phyloP scores from a whole-genome alignment of 1,139 yeast species.

The Protomyces lactucae-debilis region DNA sequence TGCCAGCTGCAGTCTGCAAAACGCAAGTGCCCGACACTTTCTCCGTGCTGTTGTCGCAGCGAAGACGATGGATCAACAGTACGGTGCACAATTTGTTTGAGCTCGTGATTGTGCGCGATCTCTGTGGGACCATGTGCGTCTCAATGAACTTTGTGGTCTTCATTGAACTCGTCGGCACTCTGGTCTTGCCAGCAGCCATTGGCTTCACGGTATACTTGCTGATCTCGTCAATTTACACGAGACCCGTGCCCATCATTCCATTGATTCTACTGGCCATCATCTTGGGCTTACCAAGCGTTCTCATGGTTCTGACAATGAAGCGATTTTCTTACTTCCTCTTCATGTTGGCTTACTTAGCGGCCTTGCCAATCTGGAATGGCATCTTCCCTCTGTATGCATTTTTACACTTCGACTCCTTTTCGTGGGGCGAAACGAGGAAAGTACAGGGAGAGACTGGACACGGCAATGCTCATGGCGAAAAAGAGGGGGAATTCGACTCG shows the following conservation, averaged over 20 bases:
- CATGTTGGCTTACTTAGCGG: conserved; percentile 73
- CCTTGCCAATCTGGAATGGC: conserved; percentile 93
- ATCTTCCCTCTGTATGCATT: conserved; percentile 56
- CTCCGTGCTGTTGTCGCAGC: conserved; percentile 77
- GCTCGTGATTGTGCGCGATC: conserved; percentile 75
- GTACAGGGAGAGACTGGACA: conserved; percentile 59
- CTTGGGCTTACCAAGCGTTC: conserved; percentile 82
- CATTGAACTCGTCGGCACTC: conserved; percentile 82
- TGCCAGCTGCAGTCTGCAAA: conserved; percentile 93
- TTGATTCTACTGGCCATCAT: conserved; percentile 73
- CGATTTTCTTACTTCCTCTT: conserved; percentile 70
- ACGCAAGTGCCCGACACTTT: conserved; percentile 86
- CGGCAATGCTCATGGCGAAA: conserved; percentile 60
- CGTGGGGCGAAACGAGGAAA: conserved; percentile 97
- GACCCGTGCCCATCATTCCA: conserved; percentile 78
- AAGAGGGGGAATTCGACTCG: conserved; percentile 81
- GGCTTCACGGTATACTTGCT: conserved; percentile 80
- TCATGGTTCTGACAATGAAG: conserved; percentile 84
- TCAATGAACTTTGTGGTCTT: conserved; percentile 94
- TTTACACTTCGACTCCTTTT: conserved; percentile 97
- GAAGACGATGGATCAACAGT: conserved; percentile 98
- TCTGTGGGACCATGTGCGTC: conserved; percentile 95
- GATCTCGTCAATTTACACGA: conserved; percentile 66
- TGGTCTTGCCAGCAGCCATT: conserved; percentile 90
- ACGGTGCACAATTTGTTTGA: conserved; percentile 95